Evolutionary conservation across 352 stramenopile species (phyloP), one percentile per base, ranked within the genome.

Genomic region (Pythium oligandrum): DNA sequence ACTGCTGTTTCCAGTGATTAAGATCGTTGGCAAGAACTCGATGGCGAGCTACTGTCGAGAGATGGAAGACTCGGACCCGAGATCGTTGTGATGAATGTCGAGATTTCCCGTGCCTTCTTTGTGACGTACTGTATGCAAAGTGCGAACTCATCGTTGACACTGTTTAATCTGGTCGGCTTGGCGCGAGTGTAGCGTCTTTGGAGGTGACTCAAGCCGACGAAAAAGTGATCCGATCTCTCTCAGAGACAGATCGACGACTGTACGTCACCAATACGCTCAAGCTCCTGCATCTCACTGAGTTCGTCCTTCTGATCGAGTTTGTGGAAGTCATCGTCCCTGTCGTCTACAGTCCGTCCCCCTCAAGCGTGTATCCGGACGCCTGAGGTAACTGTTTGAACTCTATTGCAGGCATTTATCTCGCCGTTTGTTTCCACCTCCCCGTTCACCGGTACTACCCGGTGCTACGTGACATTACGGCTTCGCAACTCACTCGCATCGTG

Each of bases 61-160:
- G 34, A 9, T 71, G 26, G 57, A 53, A 8, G 57, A 72, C n/a
- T 42, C 63, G 43, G 64, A 8, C 67, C 67, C 0, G 50, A 57
- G 43, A 52, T 78, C n/a, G 64, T 79, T 7, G 53, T 75, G 5
- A 26, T 26, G 17, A 26, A 26, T 26, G 17, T 26, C 17, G 17
- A 26, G 17, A 26, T 26, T 26, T 26, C 64, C 78, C 59, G 75
- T 40, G 62, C 70, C 7, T 47, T 79, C 0, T 83, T 74, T 44
- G 61, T 74, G 35, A 55, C 62, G 4, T 77, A 61, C 36, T 78
- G 70, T 44, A 68, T 79, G 59, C 69, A 82, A 34, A 78, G 63
- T 32, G 60, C 73, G 0, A 61, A 48, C 0, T 77, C 69, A 5
- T 51, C 70, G 32, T 49, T 34, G 30, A 78, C 59, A 26, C 17